Base-by-base conservation (phyloP, 495 filamentous ascomycete genomes). In the Penicillium lagena region DNA sequence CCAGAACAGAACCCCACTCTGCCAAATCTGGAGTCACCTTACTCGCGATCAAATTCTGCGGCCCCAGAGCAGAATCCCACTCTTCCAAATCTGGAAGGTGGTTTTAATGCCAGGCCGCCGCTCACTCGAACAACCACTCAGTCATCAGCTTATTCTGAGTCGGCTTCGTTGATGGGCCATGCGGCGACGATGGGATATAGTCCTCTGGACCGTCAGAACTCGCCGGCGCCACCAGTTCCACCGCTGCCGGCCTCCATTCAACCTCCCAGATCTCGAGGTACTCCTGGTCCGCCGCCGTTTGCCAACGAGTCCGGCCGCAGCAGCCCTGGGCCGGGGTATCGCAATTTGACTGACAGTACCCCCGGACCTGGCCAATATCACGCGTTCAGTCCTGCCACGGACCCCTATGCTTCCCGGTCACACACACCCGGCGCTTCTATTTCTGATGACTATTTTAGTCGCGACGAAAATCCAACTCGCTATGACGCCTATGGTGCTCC, bases 151-250 rank as follows among this genome's bases (percentile, higher is more conserved):
- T 46, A 57, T 17, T 61, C 58, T 8, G 59, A 62, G 12, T 57
- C 56, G 0, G 53, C 50, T 13, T 53, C 58, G 0, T 33, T 61
- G 30, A 50, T 50, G 6, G 45, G 45, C 2, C 49, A 55, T 39
- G 49, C 58, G 9, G 55, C 58, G 14, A 28, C 32, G 4, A 59
- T 56, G 52, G 58, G 52, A 29, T 61, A 58, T 31, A 61, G 50
- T 12, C 50, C 55, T 15, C 45, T 61, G 11, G 58, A 59, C 36
- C 45, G 45, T 7, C 44, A 47, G 12, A 39, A 37, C 27, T 37
- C 51, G 0, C 37, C 58, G 4, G 31, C 55, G 12, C 58, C 58
- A 7, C 58, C 55, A 11, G 47, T 59, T 1, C 58, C 58, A 7
- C 58, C 55, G 5, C 30, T 61, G 15, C 58, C 58, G 9, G 14